These are phyloP conservation scores for Ambrosia trifida DNA, from an alignment of 129 eudicot genomes.

Conservation along the genomic window DNA sequence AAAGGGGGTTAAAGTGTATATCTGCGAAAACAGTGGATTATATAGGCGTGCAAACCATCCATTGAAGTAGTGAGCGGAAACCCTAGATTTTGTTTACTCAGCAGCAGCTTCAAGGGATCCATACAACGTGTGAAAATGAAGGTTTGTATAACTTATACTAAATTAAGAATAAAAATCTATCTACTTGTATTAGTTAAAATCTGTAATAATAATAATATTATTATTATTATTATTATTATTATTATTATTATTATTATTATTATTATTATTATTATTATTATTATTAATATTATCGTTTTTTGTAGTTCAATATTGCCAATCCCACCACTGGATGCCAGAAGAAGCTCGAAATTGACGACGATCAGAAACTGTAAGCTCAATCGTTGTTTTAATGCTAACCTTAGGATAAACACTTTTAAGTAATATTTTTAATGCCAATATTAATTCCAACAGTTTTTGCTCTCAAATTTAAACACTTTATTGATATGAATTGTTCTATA, in stretches of 20 bases:
- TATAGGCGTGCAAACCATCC: too few species aligned
- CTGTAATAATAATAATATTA: too few species aligned
- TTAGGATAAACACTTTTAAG: too few species aligned
- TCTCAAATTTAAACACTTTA: too few species aligned
- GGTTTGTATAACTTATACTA: constrained; percentile 13
- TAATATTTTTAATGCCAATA: too few species aligned
- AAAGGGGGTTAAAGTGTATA: constrained; percentile 5
- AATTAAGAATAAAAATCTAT: background rate
- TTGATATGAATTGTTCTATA: too few species aligned
- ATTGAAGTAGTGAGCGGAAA: constrained; percentile 26
- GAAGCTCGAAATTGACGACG: constrained; percentile 83
- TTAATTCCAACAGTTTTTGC: too few species aligned
- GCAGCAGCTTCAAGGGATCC: constrained; percentile 28
- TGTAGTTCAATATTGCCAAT: constrained; percentile 69
- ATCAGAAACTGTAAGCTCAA: constrained; percentile 65
- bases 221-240: too few species aligned
- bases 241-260: too few species aligned
- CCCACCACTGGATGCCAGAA: constrained; percentile 91
- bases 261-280: too few species aligned
- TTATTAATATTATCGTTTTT: too few species aligned
- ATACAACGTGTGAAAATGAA: constrained; percentile 28
- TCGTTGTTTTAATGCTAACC: too few species aligned
- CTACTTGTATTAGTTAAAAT: background rate
- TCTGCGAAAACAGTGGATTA: background rate
- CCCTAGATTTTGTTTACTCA: constrained; percentile 23